A percentile compares a stretch with the other conserved stretches of the same genome.
Evolutionary conservation across 306 rosid species (phyloP).

Genomic region (Acacia acuminata): DNA sequence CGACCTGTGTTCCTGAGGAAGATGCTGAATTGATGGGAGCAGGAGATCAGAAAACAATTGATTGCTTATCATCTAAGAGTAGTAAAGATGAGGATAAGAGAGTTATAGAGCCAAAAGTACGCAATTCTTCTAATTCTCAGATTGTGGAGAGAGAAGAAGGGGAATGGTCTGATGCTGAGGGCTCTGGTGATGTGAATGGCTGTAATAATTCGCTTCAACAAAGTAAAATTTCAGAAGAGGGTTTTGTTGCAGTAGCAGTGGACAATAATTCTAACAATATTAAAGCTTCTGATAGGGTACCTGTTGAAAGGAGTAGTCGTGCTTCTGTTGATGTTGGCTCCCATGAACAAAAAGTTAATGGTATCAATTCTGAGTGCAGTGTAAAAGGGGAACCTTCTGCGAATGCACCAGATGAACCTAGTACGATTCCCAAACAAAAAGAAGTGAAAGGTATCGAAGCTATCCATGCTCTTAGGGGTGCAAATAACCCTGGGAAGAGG

Average conservation of each 20-base stretch:
- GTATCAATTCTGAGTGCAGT: constrained; percentile 56
- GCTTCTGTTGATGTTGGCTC: constrained; percentile 48
- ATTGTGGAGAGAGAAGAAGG: constrained; percentile 92
- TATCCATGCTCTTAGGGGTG: constrained; percentile 71
- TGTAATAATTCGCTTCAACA: constrained; percentile 46
- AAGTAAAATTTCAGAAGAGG: constrained; percentile 47
- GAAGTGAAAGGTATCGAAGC: constrained; percentile 89
- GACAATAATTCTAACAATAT: constrained; percentile 36
- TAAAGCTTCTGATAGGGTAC: constrained; percentile 45
- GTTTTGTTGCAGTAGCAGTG: constrained; percentile 41
- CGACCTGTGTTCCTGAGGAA: constrained; percentile 44
- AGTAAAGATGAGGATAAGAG: constrained; percentile 47
- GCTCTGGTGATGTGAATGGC: constrained; percentile 56
- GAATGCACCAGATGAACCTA: constrained; percentile 67
- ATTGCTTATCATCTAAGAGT: constrained; percentile 36
- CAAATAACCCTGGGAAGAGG: constrained; percentile 82
- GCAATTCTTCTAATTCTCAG: constrained; percentile 41
- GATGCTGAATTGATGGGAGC: constrained; percentile 50
- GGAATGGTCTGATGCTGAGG: constrained; percentile 97
- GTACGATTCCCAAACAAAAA: constrained; percentile 61
- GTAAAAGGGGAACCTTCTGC: constrained; percentile 55
- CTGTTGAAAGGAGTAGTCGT: constrained; percentile 49
- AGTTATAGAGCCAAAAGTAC: constrained; percentile 41
- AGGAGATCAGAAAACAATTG: constrained; percentile 43
- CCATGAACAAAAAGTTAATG: constrained; percentile 52